These are phyloP conservation scores for Leucocoprinus leucothites DNA, from an alignment of 768 basidiomycete species.

Conservation along the genomic window DNA sequence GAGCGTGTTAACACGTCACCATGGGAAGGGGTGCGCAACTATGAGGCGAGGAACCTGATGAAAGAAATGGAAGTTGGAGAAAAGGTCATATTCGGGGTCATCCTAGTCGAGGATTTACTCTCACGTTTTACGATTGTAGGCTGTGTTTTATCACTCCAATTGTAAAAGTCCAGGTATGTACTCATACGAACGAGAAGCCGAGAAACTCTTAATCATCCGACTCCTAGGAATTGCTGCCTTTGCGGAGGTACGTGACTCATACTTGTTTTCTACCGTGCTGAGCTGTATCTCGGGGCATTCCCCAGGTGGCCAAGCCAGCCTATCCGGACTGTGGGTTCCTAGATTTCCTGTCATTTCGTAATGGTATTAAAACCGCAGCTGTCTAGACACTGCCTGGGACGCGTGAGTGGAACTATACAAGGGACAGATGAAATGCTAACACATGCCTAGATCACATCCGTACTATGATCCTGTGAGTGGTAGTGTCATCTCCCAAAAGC, in stretches of 20 bases:
- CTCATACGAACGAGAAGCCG: background rate
- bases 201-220: background rate
- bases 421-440: background rate
- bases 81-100: slow-evolving; percentile 39
- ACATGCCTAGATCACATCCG: slow-evolving; percentile 54
- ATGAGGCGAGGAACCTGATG: slow-evolving; percentile 81
- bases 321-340: slow-evolving; percentile 80
- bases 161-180: slow-evolving; percentile 73
- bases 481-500: background rate
- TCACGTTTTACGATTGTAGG: slow-evolving; percentile 34
- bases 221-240: slow-evolving; percentile 71
- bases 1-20: slow-evolving; percentile 65
- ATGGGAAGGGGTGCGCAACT: slow-evolving; percentile 89
- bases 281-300: slow-evolving; percentile 6
- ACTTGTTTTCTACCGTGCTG: background rate
- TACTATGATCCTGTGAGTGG: slow-evolving; percentile 69
- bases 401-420: slow-evolving; percentile 40
- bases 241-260: slow-evolving; percentile 54
- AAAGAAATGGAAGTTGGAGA: slow-evolving; percentile 76
- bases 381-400: slow-evolving; percentile 87
- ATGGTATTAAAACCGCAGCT: slow-evolving; percentile 5
- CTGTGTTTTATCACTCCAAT: slow-evolving; percentile 86
- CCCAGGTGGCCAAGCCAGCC: slow-evolving; percentile 73
- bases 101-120: background rate
- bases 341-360: background rate